Percentiles rank a stretch among this genome's conserved stretches.
These are phyloP conservation scores for Stagonosporopsis tanaceti DNA, from an alignment of 2,329 filamentous ascomycete species.

Conservation along the genomic window DNA sequence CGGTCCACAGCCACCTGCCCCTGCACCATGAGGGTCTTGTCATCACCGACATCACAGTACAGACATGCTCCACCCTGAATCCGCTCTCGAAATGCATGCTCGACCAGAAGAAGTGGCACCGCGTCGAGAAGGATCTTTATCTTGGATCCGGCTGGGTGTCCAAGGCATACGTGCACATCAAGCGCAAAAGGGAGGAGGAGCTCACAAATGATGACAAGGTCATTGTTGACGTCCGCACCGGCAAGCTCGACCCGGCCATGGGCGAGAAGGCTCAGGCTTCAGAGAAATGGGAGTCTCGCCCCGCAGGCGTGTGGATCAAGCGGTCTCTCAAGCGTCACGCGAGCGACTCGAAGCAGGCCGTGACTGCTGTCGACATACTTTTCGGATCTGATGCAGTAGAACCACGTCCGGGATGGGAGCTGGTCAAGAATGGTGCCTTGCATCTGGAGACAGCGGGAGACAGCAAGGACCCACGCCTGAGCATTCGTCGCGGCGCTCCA, in stretches of 20 bases:
- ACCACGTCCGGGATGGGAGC: slow-evolving; percentile 82
- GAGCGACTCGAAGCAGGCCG: slow-evolving; percentile 75
- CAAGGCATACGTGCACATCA: slow-evolving; percentile 81
- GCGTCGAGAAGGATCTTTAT: slow-evolving; percentile 89
- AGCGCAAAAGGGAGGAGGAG: slow-evolving; percentile 86
- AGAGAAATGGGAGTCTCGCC: slow-evolving; percentile 78
- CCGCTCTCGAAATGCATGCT: slow-evolving; percentile 78
- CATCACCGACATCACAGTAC: slow-evolving; percentile 84
- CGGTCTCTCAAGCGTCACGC: slow-evolving; percentile 75
- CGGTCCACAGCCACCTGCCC: slow-evolving; percentile 87
- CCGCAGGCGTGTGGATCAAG: slow-evolving; percentile 83
- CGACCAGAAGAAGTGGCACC: slow-evolving; percentile 77
- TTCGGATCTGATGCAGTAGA: slow-evolving; percentile 93
- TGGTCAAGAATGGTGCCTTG: slow-evolving; percentile 71
- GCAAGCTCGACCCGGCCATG: slow-evolving; percentile 72
- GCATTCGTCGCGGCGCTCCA: slow-evolving; percentile 75
- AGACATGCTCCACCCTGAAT: slow-evolving; percentile 78
- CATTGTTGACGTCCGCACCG: slow-evolving; percentile 79
- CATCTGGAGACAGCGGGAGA: slow-evolving; percentile 71
- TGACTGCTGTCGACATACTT: slow-evolving; percentile 85
- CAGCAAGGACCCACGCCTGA: slow-evolving; percentile 76
- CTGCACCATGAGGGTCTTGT: slow-evolving; percentile 81
- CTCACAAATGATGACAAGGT: slow-evolving; percentile 77
- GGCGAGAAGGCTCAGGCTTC: slow-evolving; percentile 64
- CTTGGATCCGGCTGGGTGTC: slow-evolving; percentile 76